These are phyloP conservation scores for Boletellus ananiceps DNA, from an alignment of 768 basidiomycete genomes.

Conservation along the genomic window DNA sequence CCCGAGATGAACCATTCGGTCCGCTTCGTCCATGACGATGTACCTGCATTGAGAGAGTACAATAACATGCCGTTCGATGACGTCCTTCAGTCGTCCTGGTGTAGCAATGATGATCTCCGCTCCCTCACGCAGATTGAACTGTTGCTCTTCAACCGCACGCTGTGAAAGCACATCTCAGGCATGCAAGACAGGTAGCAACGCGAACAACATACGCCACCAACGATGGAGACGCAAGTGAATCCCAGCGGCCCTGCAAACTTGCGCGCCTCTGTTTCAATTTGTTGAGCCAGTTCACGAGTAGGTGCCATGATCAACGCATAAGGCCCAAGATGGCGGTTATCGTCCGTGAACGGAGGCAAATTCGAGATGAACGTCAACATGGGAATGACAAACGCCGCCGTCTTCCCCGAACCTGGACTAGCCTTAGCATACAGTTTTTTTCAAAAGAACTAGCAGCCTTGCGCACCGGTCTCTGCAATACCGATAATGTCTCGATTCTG, in stretches of 20 bases:
- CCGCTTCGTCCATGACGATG: conserved; percentile 99
- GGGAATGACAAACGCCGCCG: conserved; percentile 96
- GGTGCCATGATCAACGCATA: conserved; percentile 92
- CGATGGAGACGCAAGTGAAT: conserved; percentile 94
- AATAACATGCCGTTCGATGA: conserved; percentile 91
- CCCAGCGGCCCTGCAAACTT: conserved; percentile 90
- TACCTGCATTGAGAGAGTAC: conserved; percentile 97
- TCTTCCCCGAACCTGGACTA: conserved; percentile 88
- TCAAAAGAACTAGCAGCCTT: background rate
- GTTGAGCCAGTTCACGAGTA: conserved; percentile 97
- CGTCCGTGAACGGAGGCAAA: conserved; percentile 83
- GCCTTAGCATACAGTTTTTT: background rate
- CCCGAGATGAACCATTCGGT: conserved; percentile 97
- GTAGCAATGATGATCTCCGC: conserved; percentile 99
- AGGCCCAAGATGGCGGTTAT: conserved; percentile 90
- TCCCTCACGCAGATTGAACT: conserved; percentile 95
- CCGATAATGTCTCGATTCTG: conserved; percentile 97
- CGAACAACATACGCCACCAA: conserved; percentile 70
- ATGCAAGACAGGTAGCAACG: background rate
- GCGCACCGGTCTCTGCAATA: conserved; percentile 92
- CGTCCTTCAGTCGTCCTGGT: conserved; percentile 96
- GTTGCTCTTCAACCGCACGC: conserved; percentile 95
- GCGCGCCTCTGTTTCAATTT: conserved; percentile 89
- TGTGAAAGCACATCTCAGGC: conserved; percentile 28
- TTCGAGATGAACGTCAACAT: conserved; percentile 93